Conservation (phyloP, 2,329 filamentous ascomycete species). For the Diaporthe aspalathi region DNA sequence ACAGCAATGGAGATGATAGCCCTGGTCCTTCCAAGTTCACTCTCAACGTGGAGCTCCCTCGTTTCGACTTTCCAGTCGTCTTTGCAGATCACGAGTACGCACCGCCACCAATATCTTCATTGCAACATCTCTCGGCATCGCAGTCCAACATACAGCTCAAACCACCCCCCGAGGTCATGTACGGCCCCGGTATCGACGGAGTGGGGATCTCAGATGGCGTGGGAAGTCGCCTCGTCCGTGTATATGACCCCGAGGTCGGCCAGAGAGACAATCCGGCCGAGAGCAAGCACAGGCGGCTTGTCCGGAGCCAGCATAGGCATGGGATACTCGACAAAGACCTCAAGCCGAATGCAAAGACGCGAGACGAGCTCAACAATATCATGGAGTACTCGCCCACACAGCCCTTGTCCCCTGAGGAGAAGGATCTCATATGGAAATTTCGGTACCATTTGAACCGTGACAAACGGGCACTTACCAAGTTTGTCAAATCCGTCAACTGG, state of each 20-base stretch:
- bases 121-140: constrained; percentile 72
- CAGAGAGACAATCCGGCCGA: constrained; percentile 93
- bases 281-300: constrained; percentile 90
- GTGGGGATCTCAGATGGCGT: constrained; percentile 63
- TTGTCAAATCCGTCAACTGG: constrained; percentile 98
- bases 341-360: constrained; percentile 94
- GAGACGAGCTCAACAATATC: constrained; percentile 92
- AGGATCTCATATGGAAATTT: constrained; percentile 97
- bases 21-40: constrained; percentile 72
- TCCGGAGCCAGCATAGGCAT: constrained; percentile 89
- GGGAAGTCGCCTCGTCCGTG: constrained; percentile 76
- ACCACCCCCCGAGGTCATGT: constrained; percentile 87
- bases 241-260: constrained; percentile 94
- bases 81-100: constrained; percentile 96
- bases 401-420: constrained; percentile 87
- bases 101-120: constrained; percentile 81
- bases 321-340: constrained; percentile 95
- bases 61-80: constrained; percentile 95
- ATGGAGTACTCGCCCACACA: constrained; percentile 95
- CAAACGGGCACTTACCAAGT: constrained; percentile 93
- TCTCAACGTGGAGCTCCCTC: constrained; percentile 89
- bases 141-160: constrained; percentile 79
- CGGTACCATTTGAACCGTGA: constrained; percentile 93
- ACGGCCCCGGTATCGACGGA: constrained; percentile 88
- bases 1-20: constrained; percentile 58